Conservation (phyloP, 371 early-diverging fungal species). For the Aphelidium insulamus region DNA sequence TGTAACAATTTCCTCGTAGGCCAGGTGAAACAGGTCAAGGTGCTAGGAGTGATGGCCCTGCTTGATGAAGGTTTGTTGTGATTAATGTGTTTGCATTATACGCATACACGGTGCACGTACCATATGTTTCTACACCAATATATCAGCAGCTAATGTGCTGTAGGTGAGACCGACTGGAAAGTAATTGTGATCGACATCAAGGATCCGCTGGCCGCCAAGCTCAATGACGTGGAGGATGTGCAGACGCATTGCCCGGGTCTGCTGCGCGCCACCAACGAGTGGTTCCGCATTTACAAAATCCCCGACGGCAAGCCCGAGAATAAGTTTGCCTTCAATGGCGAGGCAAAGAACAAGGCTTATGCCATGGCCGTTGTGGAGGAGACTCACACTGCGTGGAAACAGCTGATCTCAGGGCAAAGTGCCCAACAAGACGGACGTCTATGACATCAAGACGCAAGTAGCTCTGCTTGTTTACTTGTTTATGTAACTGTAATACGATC, state of each 20-base stretch:
- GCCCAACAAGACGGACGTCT: conserved; percentile 32
- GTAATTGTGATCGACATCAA: conserved; percentile 85
- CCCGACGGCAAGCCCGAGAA: conserved; percentile 98
- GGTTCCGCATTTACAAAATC: conserved; percentile 99
- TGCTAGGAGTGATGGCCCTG: conserved; percentile 91
- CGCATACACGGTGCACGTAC: not conserved
- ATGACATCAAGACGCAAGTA: conserved; percentile 42
- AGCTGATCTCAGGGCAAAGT: conserved; percentile 41
- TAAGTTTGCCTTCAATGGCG: conserved; percentile 88
- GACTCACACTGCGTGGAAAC: conserved; percentile 88
- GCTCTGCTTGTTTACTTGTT: conserved; percentile 1
- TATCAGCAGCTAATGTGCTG: conserved; percentile 1
- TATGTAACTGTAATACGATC: conserved; percentile 2
- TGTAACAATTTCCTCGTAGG: too few relatives aligned
- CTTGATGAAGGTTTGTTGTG: conserved; percentile 64
- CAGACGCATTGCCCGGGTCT: conserved; percentile 86
- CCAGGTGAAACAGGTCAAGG: conserved; percentile 96
- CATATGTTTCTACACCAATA: conserved; percentile 1
- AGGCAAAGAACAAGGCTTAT: conserved; percentile 64
- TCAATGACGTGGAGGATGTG: conserved; percentile 95
- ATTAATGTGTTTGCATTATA: not conserved
- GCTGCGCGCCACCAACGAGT: conserved; percentile 81
- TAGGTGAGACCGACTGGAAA: conserved; percentile 98
- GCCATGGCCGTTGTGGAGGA: conserved; percentile 80
- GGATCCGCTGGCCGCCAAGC: conserved; percentile 74